phyloP scores from a whole-genome alignment of 1,284 basidiomycete species.

The Singerocomus rubriflavus region DNA sequence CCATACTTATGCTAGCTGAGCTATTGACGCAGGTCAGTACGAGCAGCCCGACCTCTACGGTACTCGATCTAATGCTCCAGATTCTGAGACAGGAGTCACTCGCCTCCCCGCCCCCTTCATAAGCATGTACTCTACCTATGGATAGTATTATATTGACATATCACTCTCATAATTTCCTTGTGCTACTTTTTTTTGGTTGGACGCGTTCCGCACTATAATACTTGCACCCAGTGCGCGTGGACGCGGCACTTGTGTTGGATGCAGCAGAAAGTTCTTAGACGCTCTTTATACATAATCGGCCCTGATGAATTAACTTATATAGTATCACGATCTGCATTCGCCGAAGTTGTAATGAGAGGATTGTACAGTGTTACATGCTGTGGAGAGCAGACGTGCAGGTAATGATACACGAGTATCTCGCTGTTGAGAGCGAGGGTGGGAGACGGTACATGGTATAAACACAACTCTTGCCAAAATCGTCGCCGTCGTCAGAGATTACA shows the following conservation, averaged over 20 bases:
- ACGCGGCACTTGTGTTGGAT: constrained; percentile 16
- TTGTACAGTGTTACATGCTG: constrained; percentile 27
- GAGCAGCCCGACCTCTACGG: constrained; percentile 10
- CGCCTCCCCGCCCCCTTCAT: constrained; percentile 56
- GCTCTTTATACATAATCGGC: constrained; percentile 1
- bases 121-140: constrained; percentile 29
- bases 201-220: constrained; percentile 24
- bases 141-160: constrained; percentile 18
- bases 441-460: constrained; percentile 9
- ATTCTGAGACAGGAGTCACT: constrained; percentile 51
- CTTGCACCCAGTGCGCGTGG: constrained; percentile 16
- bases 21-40: constrained; percentile 56
- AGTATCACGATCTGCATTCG: constrained; percentile 14
- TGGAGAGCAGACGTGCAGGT: constrained; percentile 30
- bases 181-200: constrained; percentile 14
- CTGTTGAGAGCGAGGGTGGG: constrained; percentile 43
- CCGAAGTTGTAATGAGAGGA: not conserved
- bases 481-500: constrained; percentile 37
- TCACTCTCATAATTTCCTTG: constrained; percentile 14
- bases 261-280: constrained; percentile 18
- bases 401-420: constrained; percentile 29
- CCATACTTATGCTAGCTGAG: constrained; percentile 41
- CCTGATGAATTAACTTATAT: constrained; percentile 20
- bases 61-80: constrained; percentile 32
- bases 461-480: not conserved